These are phyloP conservation scores for Candida maesae DNA, from an alignment of 805 yeast genomes.

Conservation along the genomic window DNA sequence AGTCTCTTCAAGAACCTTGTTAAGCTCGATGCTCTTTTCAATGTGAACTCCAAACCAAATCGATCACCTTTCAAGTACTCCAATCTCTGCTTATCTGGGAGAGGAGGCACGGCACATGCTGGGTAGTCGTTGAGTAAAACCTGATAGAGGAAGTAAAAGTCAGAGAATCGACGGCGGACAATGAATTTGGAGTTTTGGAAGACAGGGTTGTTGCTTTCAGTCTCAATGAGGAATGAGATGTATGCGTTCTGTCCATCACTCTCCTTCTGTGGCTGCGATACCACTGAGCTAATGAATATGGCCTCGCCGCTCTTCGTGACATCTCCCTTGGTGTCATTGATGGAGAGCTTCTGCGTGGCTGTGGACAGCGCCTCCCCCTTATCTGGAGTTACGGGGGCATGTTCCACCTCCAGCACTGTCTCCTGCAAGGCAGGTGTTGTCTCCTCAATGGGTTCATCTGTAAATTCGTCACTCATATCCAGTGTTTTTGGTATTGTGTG, in stretches of 20 bases:
- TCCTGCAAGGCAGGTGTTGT: not conserved
- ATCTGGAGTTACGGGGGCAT: constrained; percentile 1
- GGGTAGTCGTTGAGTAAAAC: constrained; percentile 77
- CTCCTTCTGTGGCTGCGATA: constrained; percentile 63
- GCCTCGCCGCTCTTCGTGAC: constrained; percentile 1
- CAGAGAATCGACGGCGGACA: constrained; percentile 81
- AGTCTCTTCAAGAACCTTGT: constrained; percentile 72
- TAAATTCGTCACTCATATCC: constrained; percentile 19
- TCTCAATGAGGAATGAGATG: constrained; percentile 65
- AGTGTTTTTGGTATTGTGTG: not conserved
- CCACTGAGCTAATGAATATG: constrained; percentile 36
- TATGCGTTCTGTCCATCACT: constrained; percentile 73
- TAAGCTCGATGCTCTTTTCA: constrained; percentile 75
- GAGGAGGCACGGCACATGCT: constrained; percentile 83
- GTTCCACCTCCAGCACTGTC: constrained; percentile 3
- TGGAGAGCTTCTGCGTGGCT: not conserved
- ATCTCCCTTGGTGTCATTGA: constrained; percentile 7
- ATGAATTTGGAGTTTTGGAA: constrained; percentile 42
- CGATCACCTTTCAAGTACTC: constrained; percentile 94
- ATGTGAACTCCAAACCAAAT: constrained; percentile 79
- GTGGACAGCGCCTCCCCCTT: constrained; percentile 3
- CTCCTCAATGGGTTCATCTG: constrained; percentile 22
- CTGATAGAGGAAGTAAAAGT: constrained; percentile 74
- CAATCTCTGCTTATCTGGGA: constrained; percentile 87
- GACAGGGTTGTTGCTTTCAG: constrained; percentile 59